Evolutionary conservation across 2,329 filamentous ascomycete genomes (phyloP).

Genomic region (Coleophoma crateriformis): DNA sequence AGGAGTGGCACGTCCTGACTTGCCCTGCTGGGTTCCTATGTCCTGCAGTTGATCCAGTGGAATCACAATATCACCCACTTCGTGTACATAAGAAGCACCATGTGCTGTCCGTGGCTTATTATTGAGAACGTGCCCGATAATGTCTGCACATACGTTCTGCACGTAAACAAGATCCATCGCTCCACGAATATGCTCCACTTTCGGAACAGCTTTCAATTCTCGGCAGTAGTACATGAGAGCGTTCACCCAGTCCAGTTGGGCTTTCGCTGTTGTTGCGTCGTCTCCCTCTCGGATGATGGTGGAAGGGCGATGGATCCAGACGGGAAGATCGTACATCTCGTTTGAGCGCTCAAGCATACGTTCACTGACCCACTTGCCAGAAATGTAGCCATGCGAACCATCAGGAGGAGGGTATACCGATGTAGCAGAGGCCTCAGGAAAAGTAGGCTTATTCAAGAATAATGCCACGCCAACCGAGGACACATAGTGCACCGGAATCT

Average conservation of each 20-base stretch:
- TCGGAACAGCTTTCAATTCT: background rate
- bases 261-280: background rate
- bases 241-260: background rate
- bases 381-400: conserved; percentile 24
- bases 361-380: conserved; percentile 29
- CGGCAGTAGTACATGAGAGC: background rate
- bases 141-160: background rate
- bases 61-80: background rate
- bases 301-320: conserved; percentile 25
- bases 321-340: background rate
- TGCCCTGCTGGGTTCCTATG: background rate
- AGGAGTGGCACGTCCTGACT: background rate
- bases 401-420: conserved; percentile 23
- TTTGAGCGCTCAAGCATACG: background rate
- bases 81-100: background rate
- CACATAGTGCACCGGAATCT: conserved; percentile 30
- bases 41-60: background rate
- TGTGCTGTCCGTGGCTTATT: background rate
- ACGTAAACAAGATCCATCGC: background rate
- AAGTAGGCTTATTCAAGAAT: conserved; percentile 1
- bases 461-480: conserved; percentile 26
- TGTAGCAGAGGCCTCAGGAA: conserved; percentile 23
- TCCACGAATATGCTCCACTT: background rate
- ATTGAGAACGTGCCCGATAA: background rate
- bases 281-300: conserved; percentile 8